Conservation (phyloP, 2,329 filamentous ascomycete species). For the Aspergillus phoenicis region DNA sequence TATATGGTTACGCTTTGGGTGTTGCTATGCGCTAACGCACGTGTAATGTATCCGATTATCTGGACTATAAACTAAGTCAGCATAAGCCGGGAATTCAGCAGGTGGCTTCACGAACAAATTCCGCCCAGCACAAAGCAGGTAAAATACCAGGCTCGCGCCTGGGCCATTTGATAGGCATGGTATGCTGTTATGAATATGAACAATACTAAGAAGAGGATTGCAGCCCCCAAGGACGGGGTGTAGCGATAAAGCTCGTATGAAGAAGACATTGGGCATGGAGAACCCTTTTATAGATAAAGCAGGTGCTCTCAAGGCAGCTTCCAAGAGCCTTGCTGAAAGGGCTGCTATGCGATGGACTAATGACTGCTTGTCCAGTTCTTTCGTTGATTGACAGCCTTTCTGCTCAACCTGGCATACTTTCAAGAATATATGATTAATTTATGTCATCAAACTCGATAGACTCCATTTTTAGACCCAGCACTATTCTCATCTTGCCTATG, state of each 20-base stretch:
- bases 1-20: conserved; percentile 30
- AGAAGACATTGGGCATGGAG: background rate
- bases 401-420: no score
- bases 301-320: no score
- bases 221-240: conserved; percentile 49
- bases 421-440: background rate
- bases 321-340: no score
- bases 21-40: conserved; percentile 29
- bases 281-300: no score
- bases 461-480: background rate
- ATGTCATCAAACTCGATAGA: background rate
- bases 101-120: conserved; percentile 34
- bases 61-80: conserved; percentile 46
- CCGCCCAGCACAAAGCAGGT: conserved; percentile 42
- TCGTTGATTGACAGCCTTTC: no score
- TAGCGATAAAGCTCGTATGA: conserved; percentile 42
- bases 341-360: no score
- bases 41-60: conserved; percentile 35
- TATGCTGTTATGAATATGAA: conserved; percentile 47
- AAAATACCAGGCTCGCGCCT: conserved; percentile 53
- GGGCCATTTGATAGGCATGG: conserved; percentile 48
- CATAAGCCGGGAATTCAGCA: background rate
- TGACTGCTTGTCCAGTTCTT: no score
- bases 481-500: background rate
- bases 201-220: conserved; percentile 50